Conservation (phyloP, 352 stramenopile species). For the Elongisporangium undulatum region DNA sequence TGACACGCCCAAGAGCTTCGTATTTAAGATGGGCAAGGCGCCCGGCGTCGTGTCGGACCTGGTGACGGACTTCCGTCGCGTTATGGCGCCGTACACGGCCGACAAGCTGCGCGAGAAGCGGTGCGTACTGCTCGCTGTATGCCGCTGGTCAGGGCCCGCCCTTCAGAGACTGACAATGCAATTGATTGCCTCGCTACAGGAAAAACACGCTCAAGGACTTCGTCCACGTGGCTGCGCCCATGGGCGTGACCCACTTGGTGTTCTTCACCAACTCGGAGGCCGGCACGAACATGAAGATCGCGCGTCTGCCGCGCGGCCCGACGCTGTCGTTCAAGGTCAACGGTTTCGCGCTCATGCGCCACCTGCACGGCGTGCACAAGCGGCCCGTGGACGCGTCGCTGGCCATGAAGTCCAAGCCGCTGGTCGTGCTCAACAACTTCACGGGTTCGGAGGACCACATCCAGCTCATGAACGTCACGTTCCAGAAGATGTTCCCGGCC, state of each 20-base stretch:
- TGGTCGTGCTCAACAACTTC: conserved; percentile 99
- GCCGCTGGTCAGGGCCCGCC: too few species aligned
- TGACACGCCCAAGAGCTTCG: conserved; percentile 88
- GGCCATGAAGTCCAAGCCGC: conserved; percentile 87
- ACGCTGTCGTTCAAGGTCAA: conserved; percentile 93
- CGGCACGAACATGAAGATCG: conserved; percentile 94
- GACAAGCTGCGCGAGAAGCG: conserved; percentile 90
- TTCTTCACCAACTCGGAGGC: conserved; percentile 94
- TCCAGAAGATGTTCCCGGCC: conserved; percentile 99
- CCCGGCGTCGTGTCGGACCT: conserved; percentile 77
- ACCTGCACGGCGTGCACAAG: conserved; percentile 91
- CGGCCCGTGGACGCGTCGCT: conserved; percentile 87
- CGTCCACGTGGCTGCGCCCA: conserved; percentile 80
- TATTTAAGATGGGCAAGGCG: conserved; percentile 90
- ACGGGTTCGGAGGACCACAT: conserved; percentile 85
- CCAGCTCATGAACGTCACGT: conserved; percentile 96
- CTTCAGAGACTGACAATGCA: neutral
- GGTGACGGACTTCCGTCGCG: conserved; percentile 90
- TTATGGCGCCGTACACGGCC: conserved; percentile 95
- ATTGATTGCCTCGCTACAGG: conserved; percentile 4
- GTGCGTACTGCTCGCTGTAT: conserved; percentile 6
- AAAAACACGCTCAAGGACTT: conserved; percentile 94
- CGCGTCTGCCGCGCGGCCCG: conserved; percentile 90
- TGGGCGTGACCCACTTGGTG: conserved; percentile 97
- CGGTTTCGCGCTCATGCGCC: conserved; percentile 89